Evolutionary conservation across 1,139 yeast genomes (phyloP).

Genomic region (Debaryomycetaceae sp.): DNA sequence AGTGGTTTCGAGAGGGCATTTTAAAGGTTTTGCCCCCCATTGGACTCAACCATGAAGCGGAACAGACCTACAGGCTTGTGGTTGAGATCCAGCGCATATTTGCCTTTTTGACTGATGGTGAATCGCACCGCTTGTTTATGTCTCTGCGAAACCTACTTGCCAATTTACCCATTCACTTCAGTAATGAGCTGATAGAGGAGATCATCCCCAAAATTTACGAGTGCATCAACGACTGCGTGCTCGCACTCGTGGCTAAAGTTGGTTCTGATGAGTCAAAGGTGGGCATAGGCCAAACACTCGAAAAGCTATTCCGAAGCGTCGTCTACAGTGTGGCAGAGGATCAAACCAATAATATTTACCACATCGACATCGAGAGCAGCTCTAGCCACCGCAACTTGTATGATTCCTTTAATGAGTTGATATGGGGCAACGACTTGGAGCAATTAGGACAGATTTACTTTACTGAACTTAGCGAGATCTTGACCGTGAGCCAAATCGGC

Average conservation of each 20-base stretch:
- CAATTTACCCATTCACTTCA: conserved; percentile 19
- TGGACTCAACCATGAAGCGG: conserved; percentile 2
- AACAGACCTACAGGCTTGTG: conserved; percentile 12
- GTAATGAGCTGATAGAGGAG: conserved; percentile 21
- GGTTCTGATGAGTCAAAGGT: neutral
- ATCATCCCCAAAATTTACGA: conserved; percentile 24
- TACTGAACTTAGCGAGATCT: conserved; percentile 24
- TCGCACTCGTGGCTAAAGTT: neutral
- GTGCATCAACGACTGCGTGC: conserved; percentile 12
- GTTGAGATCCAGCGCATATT: conserved; percentile 20
- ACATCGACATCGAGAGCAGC: conserved; percentile 35
- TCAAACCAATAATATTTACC: conserved; percentile 21
- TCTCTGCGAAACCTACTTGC: conserved; percentile 17
- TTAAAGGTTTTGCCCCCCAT: conserved; percentile 9
- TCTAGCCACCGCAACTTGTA: conserved; percentile 23
- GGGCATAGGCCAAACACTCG: neutral
- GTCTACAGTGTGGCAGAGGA: conserved; percentile 26
- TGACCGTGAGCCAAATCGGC: conserved; percentile 30
- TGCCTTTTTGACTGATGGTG: conserved; percentile 15
- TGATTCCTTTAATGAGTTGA: conserved; percentile 30
- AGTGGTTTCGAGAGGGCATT: conserved; percentile 13
- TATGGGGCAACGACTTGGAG: conserved; percentile 33
- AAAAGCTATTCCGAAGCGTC: conserved; percentile 17
- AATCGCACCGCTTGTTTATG: conserved; percentile 19
- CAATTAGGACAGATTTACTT: conserved; percentile 27